A percentile compares a stretch with the other conserved stretches of the same genome.
These are phyloP conservation scores for Trichoderma breve DNA, from an alignment of 2,329 filamentous ascomycete genomes.

Conservation along the genomic window DNA sequence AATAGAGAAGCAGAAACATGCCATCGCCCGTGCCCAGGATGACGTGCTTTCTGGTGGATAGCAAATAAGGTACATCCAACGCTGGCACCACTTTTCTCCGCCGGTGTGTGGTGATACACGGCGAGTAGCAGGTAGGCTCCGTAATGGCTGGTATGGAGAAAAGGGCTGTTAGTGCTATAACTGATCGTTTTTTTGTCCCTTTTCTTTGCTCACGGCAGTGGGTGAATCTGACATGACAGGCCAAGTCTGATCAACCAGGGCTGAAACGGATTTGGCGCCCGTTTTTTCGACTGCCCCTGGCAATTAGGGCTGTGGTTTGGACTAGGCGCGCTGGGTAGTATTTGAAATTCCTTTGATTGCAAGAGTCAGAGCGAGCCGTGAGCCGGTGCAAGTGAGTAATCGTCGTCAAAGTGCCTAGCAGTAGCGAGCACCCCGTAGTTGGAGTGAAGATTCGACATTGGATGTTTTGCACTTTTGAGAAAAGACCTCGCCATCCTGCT, in stretches of 20 bases:
- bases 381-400: not conserved
- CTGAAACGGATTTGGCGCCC: conserved; percentile 11
- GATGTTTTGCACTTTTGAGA: not conserved
- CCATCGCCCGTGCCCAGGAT: conserved; percentile 1
- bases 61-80: not conserved
- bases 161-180: not conserved
- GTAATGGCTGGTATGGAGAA: not conserved
- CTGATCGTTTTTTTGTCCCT: not conserved
- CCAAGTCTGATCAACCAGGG: not conserved
- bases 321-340: not conserved
- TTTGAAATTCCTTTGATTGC: not conserved
- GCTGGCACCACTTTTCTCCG: not conserved
- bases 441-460: not conserved
- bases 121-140: not conserved
- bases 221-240: not conserved
- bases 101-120: not conserved
- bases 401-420: not conserved
- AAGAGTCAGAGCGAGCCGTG: not conserved
- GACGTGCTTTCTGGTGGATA: conserved; percentile 14
- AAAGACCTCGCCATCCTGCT: not conserved
- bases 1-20: not conserved
- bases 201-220: conserved; percentile 4
- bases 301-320: conserved; percentile 6
- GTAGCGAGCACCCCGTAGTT: not conserved
- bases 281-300: conserved; percentile 3